A percentile compares a stretch with the other conserved stretches of the same genome.
Conservation (phyloP, 2,329 filamentous ascomycete species). For the Penicillium vulpinum region DNA sequence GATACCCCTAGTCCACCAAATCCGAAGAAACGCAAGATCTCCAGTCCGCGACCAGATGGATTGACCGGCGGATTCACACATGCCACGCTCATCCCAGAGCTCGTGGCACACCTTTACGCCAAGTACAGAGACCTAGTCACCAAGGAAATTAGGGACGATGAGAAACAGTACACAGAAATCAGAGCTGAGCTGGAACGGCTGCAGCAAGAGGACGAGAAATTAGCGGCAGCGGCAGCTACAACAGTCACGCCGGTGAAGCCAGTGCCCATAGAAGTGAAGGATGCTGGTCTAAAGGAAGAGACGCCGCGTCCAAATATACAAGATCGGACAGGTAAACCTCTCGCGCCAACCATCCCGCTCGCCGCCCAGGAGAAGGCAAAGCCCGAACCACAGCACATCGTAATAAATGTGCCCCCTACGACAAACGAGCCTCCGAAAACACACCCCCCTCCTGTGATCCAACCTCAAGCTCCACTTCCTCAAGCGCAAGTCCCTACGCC, state of each 20-base stretch:
- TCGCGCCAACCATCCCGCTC: neutral
- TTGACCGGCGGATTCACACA: slow-evolving; percentile 68
- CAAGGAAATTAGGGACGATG: slow-evolving; percentile 71
- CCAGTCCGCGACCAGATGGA: slow-evolving; percentile 63
- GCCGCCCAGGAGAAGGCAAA: slow-evolving; percentile 8
- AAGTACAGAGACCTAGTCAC: slow-evolving; percentile 70
- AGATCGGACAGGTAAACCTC: slow-evolving; percentile 2
- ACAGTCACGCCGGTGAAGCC: slow-evolving; percentile 12
- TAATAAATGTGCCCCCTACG: slow-evolving; percentile 5
- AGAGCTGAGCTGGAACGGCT: slow-evolving; percentile 69
- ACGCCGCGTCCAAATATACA: slow-evolving; percentile 9
- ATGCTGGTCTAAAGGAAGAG: slow-evolving; percentile 31
- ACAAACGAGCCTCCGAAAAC: slow-evolving; percentile 1
- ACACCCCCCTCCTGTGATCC: slow-evolving; percentile 7
- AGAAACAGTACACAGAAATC: slow-evolving; percentile 64
- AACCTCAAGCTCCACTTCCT: slow-evolving; percentile 3
- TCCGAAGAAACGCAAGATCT: slow-evolving; percentile 73
- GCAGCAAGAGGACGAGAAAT: slow-evolving; percentile 60
- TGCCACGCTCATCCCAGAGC: slow-evolving; percentile 64
- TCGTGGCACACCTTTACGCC: slow-evolving; percentile 73
- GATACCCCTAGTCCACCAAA: slow-evolving; percentile 44
- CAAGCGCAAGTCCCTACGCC: slow-evolving; percentile 15
- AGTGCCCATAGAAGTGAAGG: slow-evolving; percentile 27
- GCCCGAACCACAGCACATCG: slow-evolving; percentile 1
- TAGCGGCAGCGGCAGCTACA: slow-evolving; percentile 23